Evolutionary conservation across 1,284 basidiomycete species (phyloP).

Genomic region (Trametes hirsuta): DNA sequence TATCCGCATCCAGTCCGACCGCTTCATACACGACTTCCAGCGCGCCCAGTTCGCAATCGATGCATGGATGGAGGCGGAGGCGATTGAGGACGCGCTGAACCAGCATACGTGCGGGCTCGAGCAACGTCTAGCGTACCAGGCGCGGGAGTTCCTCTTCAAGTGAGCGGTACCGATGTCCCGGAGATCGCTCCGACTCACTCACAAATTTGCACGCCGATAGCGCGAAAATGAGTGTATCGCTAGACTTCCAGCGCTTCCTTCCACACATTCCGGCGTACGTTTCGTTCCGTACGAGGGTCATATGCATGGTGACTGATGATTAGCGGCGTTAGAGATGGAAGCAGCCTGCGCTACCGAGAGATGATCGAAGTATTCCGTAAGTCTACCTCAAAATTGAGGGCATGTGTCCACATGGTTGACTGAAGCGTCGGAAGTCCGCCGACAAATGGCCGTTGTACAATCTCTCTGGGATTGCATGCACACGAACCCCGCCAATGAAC

Average conservation of each 20-base stretch:
- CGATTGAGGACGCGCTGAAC: constrained; percentile 62
- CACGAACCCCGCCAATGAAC: constrained; percentile 57
- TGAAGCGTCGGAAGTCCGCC: constrained; percentile 47
- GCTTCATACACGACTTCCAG: constrained; percentile 43
- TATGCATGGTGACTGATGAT: neutral
- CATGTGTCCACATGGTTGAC: neutral
- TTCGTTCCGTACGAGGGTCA: neutral
- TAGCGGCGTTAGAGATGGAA: constrained; percentile 43
- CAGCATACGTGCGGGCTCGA: constrained; percentile 67
- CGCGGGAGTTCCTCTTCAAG: constrained; percentile 76
- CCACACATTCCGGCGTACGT: constrained; percentile 61
- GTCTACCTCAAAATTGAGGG: constrained; percentile 32
- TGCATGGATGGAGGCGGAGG: constrained; percentile 71
- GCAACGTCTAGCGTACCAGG: constrained; percentile 63
- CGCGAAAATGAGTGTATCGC: constrained; percentile 66
- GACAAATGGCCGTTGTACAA: constrained; percentile 61
- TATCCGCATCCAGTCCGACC: constrained; percentile 54
- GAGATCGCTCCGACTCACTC: too few relatives aligned
- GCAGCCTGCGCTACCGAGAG: constrained; percentile 53
- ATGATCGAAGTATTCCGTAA: constrained; percentile 75
- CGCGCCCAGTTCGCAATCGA: constrained; percentile 63
- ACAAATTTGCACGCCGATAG: constrained; percentile 37
- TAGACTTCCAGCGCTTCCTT: constrained; percentile 66
- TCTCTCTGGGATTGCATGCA: constrained; percentile 59
- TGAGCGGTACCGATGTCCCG: constrained; percentile 38